Evolutionary conservation across 352 stramenopile genomes (phyloP).

Genomic region (Peronospora tabacina): DNA sequence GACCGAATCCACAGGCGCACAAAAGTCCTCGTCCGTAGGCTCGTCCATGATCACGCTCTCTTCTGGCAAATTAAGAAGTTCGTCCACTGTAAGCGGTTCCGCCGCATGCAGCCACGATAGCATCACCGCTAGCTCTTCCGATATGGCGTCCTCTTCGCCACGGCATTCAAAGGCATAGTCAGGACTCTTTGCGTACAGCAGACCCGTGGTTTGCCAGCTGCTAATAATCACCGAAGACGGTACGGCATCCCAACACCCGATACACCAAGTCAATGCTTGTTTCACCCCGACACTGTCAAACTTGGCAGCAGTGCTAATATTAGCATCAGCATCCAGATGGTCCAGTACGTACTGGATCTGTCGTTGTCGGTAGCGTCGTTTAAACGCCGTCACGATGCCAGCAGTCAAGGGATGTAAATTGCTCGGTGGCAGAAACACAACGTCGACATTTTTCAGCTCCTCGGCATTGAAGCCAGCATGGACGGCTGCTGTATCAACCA

Average conservation of each 20-base stretch:
- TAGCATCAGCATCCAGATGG: constrained; percentile 19
- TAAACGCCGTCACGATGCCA: constrained; percentile 23
- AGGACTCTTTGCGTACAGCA: constrained; percentile 6
- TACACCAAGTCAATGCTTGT: constrained; percentile 24
- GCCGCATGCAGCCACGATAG: constrained; percentile 17
- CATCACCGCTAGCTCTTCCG: constrained; percentile 21
- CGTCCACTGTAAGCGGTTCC: constrained; percentile 18
- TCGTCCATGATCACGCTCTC: constrained; percentile 26
- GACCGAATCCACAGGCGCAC: constrained; percentile 8
- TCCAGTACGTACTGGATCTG: constrained; percentile 26
- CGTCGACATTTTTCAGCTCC: constrained; percentile 22
- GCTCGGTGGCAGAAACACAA: constrained; percentile 17
- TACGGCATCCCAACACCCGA: constrained; percentile 19
- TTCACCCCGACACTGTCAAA: constrained; percentile 20
- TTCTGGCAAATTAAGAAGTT: constrained; percentile 24
- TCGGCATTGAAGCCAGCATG: constrained; percentile 18
- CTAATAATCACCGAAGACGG: constrained; percentile 12
- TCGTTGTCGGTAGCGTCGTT: constrained; percentile 23
- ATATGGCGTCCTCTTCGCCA: constrained; percentile 11
- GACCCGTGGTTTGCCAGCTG: constrained; percentile 17
- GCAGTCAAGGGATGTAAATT: constrained; percentile 22
- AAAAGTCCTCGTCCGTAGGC: constrained; percentile 26
- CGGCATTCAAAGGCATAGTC: constrained; percentile 1
- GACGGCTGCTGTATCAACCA: constrained; percentile 24
- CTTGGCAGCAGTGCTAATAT: constrained; percentile 11